A percentile compares a stretch with the other conserved stretches of the same genome.
Evolutionary conservation across 176 grass and related monocot species (phyloP).

Genomic region (Cenchrus americanus): DNA sequence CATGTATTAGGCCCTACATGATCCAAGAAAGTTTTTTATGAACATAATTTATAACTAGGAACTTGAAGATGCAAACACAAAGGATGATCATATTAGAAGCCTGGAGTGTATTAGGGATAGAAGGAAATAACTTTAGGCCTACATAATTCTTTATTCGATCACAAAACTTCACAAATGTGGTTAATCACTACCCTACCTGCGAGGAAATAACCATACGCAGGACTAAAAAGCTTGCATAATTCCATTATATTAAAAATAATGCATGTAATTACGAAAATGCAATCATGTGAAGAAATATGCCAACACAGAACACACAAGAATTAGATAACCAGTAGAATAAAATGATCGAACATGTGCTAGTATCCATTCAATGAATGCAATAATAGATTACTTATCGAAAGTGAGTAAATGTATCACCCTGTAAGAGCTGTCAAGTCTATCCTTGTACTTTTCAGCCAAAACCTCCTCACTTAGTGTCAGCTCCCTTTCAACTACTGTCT

Average conservation of each 20-base stretch:
- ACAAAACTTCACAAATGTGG: background rate
- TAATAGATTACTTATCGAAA: background rate
- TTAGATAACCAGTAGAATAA: slow-evolving; percentile 23
- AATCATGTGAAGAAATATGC: background rate
- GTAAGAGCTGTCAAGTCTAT: slow-evolving; percentile 71
- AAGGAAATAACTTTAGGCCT: background rate
- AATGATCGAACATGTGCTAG: background rate
- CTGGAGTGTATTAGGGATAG: background rate
- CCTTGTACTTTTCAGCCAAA: slow-evolving; percentile 86
- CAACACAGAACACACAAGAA: background rate
- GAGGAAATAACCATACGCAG: background rate
- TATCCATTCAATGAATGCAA: slow-evolving; percentile 17
- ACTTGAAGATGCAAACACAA: background rate
- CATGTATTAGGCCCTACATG: slow-evolving; percentile 79
- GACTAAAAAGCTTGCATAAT: background rate
- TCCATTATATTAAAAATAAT: slow-evolving; percentile 2
- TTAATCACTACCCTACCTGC: background rate
- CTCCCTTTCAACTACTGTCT: slow-evolving; percentile 64
- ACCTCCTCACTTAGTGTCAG: slow-evolving; percentile 68
- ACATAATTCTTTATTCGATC: slow-evolving; percentile 1
- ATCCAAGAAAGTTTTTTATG: background rate
- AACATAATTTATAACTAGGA: background rate
- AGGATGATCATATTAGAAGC: background rate
- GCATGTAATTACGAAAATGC: background rate
- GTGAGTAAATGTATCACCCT: slow-evolving; percentile 61